Evolutionary conservation across 2,329 filamentous ascomycete genomes (phyloP).

Genomic region (Dryadomyces sulphureus): DNA sequence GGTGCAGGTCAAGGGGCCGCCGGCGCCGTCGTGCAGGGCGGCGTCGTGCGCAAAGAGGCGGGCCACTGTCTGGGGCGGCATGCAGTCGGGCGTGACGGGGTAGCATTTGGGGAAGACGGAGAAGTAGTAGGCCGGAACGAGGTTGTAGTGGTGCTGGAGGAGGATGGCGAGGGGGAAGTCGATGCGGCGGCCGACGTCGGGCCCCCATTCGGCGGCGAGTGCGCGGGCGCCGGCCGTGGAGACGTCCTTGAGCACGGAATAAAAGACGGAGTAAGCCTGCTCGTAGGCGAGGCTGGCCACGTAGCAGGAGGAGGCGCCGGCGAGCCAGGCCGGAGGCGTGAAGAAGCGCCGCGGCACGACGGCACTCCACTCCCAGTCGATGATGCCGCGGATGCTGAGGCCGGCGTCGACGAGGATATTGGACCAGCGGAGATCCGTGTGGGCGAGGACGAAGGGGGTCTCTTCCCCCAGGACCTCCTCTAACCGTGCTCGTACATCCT

Average conservation of each 20-base stretch:
- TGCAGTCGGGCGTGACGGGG: neutral
- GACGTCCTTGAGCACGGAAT: neutral
- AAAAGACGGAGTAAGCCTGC: neutral
- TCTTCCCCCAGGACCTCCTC: slow-evolving; percentile 7
- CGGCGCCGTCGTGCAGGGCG: neutral
- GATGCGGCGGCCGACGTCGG: neutral
- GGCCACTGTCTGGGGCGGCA: neutral
- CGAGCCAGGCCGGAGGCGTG: slow-evolving; percentile 10
- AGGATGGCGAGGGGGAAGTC: slow-evolving; percentile 1
- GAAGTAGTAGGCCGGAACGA: slow-evolving; percentile 3
- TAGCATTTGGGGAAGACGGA: neutral
- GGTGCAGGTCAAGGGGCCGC: neutral
- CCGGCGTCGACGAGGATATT: slow-evolving; percentile 15
- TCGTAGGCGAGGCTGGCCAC: slow-evolving; percentile 1
- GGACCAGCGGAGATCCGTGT: slow-evolving; percentile 12
- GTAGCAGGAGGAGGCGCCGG: slow-evolving; percentile 4
- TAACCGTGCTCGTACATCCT: slow-evolving; percentile 8
- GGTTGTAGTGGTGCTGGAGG: slow-evolving; percentile 1
- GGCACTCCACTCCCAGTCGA: slow-evolving; percentile 16
- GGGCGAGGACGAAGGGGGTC: slow-evolving; percentile 12
- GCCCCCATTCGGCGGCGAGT: neutral
- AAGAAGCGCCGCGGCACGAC: slow-evolving; percentile 7
- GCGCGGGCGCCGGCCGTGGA: neutral
- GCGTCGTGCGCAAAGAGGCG: neutral
- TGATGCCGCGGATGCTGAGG: slow-evolving; percentile 12